Conservation (phyloP, 2,329 filamentous ascomycete genomes). For the Amauroascus verrucosus region DNA sequence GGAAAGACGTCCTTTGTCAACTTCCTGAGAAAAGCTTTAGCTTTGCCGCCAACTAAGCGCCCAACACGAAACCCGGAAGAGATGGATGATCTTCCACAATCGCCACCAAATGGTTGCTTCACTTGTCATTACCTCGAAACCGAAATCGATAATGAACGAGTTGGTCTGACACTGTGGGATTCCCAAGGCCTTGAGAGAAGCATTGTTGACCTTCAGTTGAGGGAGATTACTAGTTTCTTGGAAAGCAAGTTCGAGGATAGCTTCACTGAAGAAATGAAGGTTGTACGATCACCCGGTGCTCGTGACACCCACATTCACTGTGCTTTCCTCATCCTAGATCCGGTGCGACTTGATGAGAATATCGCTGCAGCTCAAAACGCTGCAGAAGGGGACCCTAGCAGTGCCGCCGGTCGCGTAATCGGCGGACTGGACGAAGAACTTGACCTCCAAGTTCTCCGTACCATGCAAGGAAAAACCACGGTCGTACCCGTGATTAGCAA, state of each 20-base stretch:
- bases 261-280: slow-evolving; percentile 94
- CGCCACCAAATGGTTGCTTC: slow-evolving; percentile 56
- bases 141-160: slow-evolving; percentile 81
- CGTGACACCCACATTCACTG: slow-evolving; percentile 97
- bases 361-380: slow-evolving; percentile 55
- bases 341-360: slow-evolving; percentile 71
- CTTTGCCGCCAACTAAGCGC: slow-evolving; percentile 71
- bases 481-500: slow-evolving; percentile 94
- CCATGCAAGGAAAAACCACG: slow-evolving; percentile 83
- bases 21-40: slow-evolving; percentile 79
- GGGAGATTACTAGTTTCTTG: slow-evolving; percentile 82
- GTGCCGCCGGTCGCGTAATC: slow-evolving; percentile 34
- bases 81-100: slow-evolving; percentile 42
- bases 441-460: slow-evolving; percentile 79
- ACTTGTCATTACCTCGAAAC: slow-evolving; percentile 85
- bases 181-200: slow-evolving; percentile 92
- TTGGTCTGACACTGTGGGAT: slow-evolving; percentile 93
- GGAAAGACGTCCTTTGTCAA: slow-evolving; percentile 97
- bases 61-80: slow-evolving; percentile 48
- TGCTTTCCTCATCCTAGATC: slow-evolving; percentile 85
- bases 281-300: slow-evolving; percentile 80
- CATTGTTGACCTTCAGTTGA: slow-evolving; percentile 84
- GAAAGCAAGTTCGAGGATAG: slow-evolving; percentile 99
- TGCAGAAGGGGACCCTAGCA: slow-evolving; percentile 46
- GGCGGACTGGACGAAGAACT: slow-evolving; percentile 77